phyloP scores from a whole-genome alignment of 2,329 filamentous ascomycete genomes.

The Penicillium freii region DNA sequence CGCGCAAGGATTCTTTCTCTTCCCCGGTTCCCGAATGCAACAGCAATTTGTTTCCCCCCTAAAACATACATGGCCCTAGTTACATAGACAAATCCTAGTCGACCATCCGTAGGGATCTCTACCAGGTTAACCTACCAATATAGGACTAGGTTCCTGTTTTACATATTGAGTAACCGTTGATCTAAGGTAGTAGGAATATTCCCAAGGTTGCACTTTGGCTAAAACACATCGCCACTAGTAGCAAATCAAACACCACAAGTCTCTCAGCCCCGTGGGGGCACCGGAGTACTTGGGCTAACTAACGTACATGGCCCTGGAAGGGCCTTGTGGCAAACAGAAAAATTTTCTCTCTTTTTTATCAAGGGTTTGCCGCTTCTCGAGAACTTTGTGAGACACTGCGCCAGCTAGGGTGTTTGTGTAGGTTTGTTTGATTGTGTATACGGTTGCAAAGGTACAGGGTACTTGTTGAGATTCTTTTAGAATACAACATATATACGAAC shows the following conservation, averaged over 20 bases:
- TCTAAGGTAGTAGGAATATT: slow-evolving; percentile 1
- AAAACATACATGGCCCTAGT: background rate
- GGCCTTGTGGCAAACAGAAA: slow-evolving; percentile 1
- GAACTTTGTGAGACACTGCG: background rate
- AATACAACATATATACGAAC: background rate
- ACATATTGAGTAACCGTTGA: slow-evolving; percentile 7
- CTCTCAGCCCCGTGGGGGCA: background rate
- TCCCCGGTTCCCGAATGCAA: slow-evolving; percentile 7
- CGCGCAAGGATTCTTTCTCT: background rate
- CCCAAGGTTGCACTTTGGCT: slow-evolving; percentile 3
- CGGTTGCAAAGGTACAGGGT: background rate
- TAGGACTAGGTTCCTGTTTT: background rate
- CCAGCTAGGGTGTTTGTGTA: background rate
- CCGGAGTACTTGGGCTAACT: background rate
- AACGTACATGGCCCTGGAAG: background rate
- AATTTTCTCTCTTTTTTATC: background rate
- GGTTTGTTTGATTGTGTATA: slow-evolving; percentile 4
- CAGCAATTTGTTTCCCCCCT: background rate
- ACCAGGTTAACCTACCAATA: background rate
- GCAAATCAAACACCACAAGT: slow-evolving; percentile 1
- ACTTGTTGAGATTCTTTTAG: background rate
- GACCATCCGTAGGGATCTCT: slow-evolving; percentile 1
- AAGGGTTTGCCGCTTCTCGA: background rate
- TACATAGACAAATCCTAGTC: background rate
- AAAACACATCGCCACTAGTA: slow-evolving; percentile 2